A percentile compares a stretch with the other conserved stretches of the same genome.
These are phyloP conservation scores for Aspergillus conjunctus DNA, from an alignment of 495 filamentous ascomycete genomes.

Conservation along the genomic window DNA sequence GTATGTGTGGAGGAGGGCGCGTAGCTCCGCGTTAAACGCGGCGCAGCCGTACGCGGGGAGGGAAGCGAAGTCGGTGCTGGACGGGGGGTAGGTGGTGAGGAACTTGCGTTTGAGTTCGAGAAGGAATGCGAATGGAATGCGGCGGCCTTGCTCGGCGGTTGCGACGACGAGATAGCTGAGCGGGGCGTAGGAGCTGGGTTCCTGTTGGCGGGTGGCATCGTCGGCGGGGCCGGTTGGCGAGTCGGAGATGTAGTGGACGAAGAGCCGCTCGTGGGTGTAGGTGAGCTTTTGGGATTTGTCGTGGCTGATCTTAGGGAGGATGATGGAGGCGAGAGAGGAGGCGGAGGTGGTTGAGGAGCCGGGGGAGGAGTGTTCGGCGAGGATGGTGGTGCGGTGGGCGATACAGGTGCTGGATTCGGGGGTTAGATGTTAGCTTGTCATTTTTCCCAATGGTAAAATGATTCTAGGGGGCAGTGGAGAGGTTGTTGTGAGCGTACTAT, in stretches of 20 bases:
- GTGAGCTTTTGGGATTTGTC: constrained; percentile 81
- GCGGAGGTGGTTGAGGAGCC: constrained; percentile 68
- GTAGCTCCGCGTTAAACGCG: constrained; percentile 79
- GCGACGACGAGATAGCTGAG: constrained; percentile 87
- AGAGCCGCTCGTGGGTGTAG: constrained; percentile 85
- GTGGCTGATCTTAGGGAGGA: constrained; percentile 94
- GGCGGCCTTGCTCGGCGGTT: constrained; percentile 72
- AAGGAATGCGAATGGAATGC: constrained; percentile 90
- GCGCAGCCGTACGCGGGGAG: constrained; percentile 89
- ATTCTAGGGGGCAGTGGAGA: background rate
- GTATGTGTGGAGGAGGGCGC: constrained; percentile 77
- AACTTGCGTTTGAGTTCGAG: constrained; percentile 91
- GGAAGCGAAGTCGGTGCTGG: constrained; percentile 69
- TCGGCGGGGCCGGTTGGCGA: constrained; percentile 62
- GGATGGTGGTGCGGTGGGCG: constrained; percentile 85
- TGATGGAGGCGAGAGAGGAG: constrained; percentile 86
- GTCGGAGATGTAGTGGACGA: constrained; percentile 94
- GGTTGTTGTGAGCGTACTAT: constrained; percentile 59
- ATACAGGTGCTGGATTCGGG: constrained; percentile 72
- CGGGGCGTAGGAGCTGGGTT: constrained; percentile 65
- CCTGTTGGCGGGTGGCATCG: constrained; percentile 29
- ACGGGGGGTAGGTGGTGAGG: constrained; percentile 67
- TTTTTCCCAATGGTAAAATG: background rate
- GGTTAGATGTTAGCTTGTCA: background rate
- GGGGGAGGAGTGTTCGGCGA: constrained; percentile 83